These are phyloP conservation scores for Fusarium tuaranense DNA, from an alignment of 2,329 filamentous ascomycete species.

Conservation along the genomic window DNA sequence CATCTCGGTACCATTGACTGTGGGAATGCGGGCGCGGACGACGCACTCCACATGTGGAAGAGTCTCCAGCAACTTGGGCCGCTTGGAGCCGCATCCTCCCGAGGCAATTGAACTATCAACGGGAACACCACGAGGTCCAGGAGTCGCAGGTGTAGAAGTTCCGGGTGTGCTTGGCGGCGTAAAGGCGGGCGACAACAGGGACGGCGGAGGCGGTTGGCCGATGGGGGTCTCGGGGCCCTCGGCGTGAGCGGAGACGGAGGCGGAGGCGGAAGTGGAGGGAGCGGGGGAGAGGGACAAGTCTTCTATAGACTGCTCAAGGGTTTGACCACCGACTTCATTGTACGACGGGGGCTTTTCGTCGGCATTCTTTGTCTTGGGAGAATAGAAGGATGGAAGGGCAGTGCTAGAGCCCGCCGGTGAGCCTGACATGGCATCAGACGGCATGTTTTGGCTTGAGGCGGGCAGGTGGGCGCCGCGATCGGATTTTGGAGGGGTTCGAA, in stretches of 20 bases:
- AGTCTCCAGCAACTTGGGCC: constrained; percentile 78
- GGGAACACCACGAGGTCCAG: constrained; percentile 64
- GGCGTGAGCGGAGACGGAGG: constrained; percentile 23
- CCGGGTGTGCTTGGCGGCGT: constrained; percentile 77
- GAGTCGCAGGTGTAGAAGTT: constrained; percentile 61
- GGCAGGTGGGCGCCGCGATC: constrained; percentile 39
- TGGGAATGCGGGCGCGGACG: constrained; percentile 94
- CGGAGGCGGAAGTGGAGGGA: constrained; percentile 26
- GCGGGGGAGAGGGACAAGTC: constrained; percentile 52
- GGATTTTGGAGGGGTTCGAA: constrained; percentile 33
- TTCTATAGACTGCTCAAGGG: constrained; percentile 47
- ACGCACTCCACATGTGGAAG: constrained; percentile 92
- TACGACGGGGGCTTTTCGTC: constrained; percentile 34
- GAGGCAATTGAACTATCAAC: constrained; percentile 70
- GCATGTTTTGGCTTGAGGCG: constrained; percentile 42
- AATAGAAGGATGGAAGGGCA: constrained; percentile 61
- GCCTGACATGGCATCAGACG: constrained; percentile 45
- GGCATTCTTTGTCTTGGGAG: constrained; percentile 51
- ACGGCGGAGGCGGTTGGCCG: constrained; percentile 62
- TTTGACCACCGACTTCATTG: constrained; percentile 25
- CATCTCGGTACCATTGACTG: constrained; percentile 93
- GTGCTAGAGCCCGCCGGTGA: constrained; percentile 48
- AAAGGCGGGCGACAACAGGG: constrained; percentile 88
- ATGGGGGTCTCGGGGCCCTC: constrained; percentile 35
- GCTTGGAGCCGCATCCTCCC: constrained; percentile 71